Evolutionary conservation across 1,284 basidiomycete genomes (phyloP).

Genomic region (Phlebopus sp.): DNA sequence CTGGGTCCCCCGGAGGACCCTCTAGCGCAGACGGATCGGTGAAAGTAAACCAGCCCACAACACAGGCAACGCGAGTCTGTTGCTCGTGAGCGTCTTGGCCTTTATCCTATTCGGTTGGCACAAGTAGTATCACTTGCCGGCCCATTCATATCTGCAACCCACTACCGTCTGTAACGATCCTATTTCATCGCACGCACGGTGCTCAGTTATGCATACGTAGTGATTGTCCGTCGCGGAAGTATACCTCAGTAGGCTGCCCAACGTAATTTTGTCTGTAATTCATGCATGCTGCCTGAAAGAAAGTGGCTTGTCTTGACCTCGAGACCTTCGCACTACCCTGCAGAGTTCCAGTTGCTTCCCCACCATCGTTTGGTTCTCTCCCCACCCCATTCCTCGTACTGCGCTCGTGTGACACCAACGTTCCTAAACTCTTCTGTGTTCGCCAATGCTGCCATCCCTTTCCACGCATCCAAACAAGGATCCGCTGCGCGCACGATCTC

Average conservation of each 20-base stretch:
- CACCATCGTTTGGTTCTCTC: conserved; percentile 80
- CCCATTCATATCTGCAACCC: conserved; percentile 10
- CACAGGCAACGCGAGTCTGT: conserved; percentile 46
- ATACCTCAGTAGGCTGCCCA: too few species aligned
- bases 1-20: conserved; percentile 41
- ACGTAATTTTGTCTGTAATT: too few species aligned
- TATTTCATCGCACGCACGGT: too few species aligned
- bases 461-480: conserved; percentile 82
- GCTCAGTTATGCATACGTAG: too few species aligned
- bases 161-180: background rate
- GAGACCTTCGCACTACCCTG: conserved; percentile 5
- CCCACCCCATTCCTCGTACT: conserved; percentile 91
- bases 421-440: conserved; percentile 54
- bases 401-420: conserved; percentile 65
- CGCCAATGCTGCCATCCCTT: conserved; percentile 87
- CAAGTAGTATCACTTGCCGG: conserved; percentile 2
- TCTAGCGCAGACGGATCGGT: conserved; percentile 53
- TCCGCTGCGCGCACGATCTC: conserved; percentile 62
- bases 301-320: too few species aligned
- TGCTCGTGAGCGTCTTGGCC: conserved; percentile 45
- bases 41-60: conserved; percentile 59
- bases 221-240: too few species aligned
- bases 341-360: conserved; percentile 77
- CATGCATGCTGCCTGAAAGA: too few species aligned
- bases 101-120: conserved; percentile 9